Evolutionary conservation across 805 yeast genomes (phyloP), one percentile per base, ranked within the genome.

Genomic region (Dipodascus geniculatus): DNA sequence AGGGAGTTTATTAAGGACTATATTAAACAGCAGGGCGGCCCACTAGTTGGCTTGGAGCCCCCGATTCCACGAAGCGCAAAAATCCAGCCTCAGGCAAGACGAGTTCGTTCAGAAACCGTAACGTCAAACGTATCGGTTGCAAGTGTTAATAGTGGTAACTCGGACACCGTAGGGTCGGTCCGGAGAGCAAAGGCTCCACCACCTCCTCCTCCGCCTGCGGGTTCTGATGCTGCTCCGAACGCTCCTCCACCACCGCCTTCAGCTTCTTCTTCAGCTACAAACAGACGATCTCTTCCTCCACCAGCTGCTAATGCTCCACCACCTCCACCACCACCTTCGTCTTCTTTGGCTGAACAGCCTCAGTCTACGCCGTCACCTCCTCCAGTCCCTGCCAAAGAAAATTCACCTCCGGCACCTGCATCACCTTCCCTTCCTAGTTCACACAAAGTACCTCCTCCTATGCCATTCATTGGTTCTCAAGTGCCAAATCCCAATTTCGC

Each of bases 11-110:
- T 87, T 63, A 87, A 85, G 65, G 83, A 82, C 53, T 87, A 85
- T 63, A 85, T 87, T 55, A 71, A 80, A 2, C 73, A 82, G 61
- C 83, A 81, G 65, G 87, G 93, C 53, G 85, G 90, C 22, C 83
- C 93, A 31, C 71, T 91, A 67, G 84, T 84, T 24, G 95, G 95
- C 1, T 69, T 84, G 23, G 95, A 87, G 63, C 95, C 95, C 3
- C 95, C 95, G 16, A 72, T 87, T 51, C 95, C 93, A 2, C 74
- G 91, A 58, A 77, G 61, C 33, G 48, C 8, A 31, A 54, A 38
- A 9, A 28, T 22, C 31, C n/a, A 33, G 47, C 17, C 50, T 42
- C 22, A 11, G 9, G 6, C 51, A 2, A 35, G 54, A 17, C 48
- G 53, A 50, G 49, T 17, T 19, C n/a, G 33, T 16, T 31, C 22